Conservation (phyloP, 108 stramenopile genomes). For the Heterococcus sp. region DNA sequence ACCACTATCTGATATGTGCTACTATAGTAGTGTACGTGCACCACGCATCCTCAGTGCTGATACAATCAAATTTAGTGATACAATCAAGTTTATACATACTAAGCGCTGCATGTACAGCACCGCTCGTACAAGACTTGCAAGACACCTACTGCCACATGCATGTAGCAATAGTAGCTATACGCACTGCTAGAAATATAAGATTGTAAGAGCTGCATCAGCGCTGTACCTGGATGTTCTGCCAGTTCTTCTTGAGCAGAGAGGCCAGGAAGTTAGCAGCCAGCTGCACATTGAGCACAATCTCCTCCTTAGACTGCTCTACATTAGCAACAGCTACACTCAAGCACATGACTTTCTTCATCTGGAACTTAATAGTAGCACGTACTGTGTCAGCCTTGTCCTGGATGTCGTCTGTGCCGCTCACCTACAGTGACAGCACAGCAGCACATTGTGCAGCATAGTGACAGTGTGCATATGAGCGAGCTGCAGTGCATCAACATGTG, state of each 20-base stretch:
- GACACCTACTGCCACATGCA: not conserved
- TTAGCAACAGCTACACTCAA: conserved; percentile 96
- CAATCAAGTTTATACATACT: not conserved
- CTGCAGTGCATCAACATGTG: no score
- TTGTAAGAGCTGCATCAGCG: not conserved
- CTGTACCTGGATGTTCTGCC: conserved; percentile 97
- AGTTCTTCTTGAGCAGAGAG: conserved; percentile 98
- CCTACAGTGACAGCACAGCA: no score
- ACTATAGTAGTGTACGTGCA: not conserved
- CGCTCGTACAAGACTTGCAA: not conserved
- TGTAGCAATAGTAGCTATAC: not conserved
- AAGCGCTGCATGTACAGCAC: not conserved
- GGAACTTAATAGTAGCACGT: conserved; percentile 99
- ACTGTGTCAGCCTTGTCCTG: conserved; percentile 97
- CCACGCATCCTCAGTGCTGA: not conserved
- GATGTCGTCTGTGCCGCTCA: conserved; percentile 79
- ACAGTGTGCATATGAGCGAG: no score
- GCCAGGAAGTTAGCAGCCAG: conserved; percentile 98
- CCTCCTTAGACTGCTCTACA: conserved; percentile 78
- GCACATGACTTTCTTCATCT: conserved; percentile 99
- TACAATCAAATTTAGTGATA: not conserved
- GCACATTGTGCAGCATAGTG: no score
- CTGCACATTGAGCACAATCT: conserved; percentile 93
- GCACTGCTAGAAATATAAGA: not conserved
- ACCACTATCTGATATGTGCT: not conserved